Evolutionary conservation across 139 green algal genomes (phyloP), one percentile per base, ranked within the genome.

Genomic region (Auxenochlorella pyrenoidosa): DNA sequence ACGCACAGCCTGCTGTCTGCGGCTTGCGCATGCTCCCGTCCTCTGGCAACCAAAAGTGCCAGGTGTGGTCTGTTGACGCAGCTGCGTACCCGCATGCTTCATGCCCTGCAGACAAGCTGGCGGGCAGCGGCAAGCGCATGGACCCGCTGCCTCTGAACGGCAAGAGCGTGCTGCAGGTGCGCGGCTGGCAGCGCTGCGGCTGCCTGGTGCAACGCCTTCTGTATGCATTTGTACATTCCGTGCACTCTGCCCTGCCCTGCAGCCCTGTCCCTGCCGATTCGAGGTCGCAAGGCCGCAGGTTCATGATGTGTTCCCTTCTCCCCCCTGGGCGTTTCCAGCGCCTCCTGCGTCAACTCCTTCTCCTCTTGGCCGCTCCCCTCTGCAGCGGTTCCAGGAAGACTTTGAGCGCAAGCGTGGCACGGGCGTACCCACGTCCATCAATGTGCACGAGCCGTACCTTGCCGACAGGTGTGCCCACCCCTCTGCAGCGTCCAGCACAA

Each of bases 371-470:
- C 75, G 0, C 32, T 41, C 0, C 6, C 24, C 1, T 12, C 30
- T 65, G 47, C 75, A 82, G 75, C 30, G 75, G 12, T 65, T 82
- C 24, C 75, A 82, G 38, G 47, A 32, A 3, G 75, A 65, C 8
- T 82, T 66, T 44, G 75, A 82, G 75, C 44, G 75, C 44, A 82
- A 82, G 44, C 75, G 75, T 28, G 44, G 75, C 44, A 44, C 24
- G 8, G 75, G 75, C 36, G 44, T 54, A 0, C 75, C 75, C 21
- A 34, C n/a, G 0, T 43, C 44, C 30, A 65, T 82, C 30, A 82
- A 82, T 32, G 43, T 82, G 28, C 75, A 82, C 32, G 75, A 82
- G 44, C 75, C 26, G 0, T 82, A 82, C 75, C 75, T 82, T 24
- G 26, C 10, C 12, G 43, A 82, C 30, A 82, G 75, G 75, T 82